A percentile compares a stretch with the other conserved stretches of the same genome.
phyloP scores from a whole-genome alignment of 129 eudicot genomes.

The Arctium minus region DNA sequence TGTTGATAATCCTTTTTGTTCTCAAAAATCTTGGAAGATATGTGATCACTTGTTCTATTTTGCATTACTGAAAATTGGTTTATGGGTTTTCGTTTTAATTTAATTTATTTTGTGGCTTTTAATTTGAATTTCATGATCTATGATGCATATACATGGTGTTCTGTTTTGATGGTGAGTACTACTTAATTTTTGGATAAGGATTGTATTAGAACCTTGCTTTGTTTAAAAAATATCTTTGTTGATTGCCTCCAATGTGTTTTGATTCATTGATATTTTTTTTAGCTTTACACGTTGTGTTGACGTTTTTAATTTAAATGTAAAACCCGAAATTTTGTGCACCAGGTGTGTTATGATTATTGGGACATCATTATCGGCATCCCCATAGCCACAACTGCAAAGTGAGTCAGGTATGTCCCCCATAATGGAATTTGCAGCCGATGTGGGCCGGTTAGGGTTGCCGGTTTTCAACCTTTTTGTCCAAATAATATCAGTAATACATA shows the following conservation, averaged over 20 bases:
- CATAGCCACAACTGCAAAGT: no score
- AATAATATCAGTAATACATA: conserved; percentile 3
- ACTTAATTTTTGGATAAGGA: background rate
- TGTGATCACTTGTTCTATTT: background rate
- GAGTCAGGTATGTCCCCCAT: no score
- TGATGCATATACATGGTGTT: background rate
- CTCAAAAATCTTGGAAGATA: background rate
- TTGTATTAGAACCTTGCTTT: background rate
- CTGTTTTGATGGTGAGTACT: background rate
- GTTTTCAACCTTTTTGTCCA: no score
- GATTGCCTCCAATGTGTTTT: background rate
- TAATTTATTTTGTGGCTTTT: background rate
- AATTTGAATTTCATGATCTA: background rate
- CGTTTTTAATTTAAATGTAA: background rate
- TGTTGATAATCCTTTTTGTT: background rate
- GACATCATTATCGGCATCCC: background rate
- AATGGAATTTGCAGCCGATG: no score
- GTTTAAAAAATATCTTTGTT: background rate
- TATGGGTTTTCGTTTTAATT: background rate
- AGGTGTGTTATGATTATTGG: conserved; percentile 18
- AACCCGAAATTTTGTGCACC: background rate
- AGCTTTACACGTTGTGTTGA: background rate
- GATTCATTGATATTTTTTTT: background rate
- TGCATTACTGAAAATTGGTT: background rate
- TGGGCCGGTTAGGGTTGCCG: no score